phyloP scores from a whole-genome alignment of 345 rosid genomes.

The Laguncularia racemosa region DNA sequence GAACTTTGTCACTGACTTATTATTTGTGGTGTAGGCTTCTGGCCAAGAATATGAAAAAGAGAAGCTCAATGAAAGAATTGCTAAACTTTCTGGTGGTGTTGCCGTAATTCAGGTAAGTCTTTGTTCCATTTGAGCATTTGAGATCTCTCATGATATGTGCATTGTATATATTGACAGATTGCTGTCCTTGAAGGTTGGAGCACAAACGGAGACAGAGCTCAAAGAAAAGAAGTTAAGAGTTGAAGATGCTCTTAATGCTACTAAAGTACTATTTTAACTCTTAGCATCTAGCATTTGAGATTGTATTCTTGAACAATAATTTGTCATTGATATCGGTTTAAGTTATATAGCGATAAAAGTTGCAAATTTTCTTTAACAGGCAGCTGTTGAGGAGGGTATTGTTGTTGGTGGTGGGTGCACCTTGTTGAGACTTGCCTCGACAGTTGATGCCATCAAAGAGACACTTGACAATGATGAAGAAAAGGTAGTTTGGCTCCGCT shows the following conservation, averaged over 20 bases:
- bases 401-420: conserved; percentile 94
- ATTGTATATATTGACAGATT: not conserved
- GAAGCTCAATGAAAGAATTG: conserved; percentile 89
- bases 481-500: conserved; percentile 34
- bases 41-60: conserved; percentile 96
- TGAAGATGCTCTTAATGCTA: conserved; percentile 98
- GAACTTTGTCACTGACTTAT: not conserved
- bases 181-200: conserved; percentile 49
- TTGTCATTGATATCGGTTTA: no score
- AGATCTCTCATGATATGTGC: not conserved
- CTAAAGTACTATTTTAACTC: conserved; percentile 44
- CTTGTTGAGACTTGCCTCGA: conserved; percentile 54
- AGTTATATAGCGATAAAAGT: no score
- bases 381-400: conserved; percentile 86
- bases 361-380: conserved; percentile 29
- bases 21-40: conserved; percentile 42
- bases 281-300: not conserved
- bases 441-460: conserved; percentile 69
- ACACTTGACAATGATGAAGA: conserved; percentile 79
- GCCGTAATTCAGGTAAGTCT: conserved; percentile 68
- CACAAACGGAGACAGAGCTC: conserved; percentile 87
- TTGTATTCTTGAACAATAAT: not conserved
- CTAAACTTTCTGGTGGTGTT: conserved; percentile 85
- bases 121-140: not conserved
- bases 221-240: conserved; percentile 96